phyloP scores from a whole-genome alignment of 306 rosid species.

The Cucurbita maxima region DNA sequence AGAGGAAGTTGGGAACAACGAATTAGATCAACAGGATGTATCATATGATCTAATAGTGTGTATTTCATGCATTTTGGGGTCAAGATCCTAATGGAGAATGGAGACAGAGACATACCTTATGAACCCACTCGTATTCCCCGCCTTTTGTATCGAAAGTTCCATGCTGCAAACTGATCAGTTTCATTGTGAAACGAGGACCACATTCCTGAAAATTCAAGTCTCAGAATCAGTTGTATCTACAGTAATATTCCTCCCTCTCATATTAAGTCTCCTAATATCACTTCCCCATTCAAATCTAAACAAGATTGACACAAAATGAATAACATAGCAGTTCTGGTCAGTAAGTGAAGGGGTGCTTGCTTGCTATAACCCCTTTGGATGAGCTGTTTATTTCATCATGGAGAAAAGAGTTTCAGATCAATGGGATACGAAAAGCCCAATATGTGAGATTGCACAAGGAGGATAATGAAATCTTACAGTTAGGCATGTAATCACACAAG shows the following conservation, averaged over 20 bases:
- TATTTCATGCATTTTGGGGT: background rate
- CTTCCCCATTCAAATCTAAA: background rate
- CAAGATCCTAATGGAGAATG: background rate
- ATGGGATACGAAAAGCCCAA: too few species aligned
- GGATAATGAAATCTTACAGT: background rate
- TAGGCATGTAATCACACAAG: background rate
- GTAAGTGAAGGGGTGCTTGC: background rate
- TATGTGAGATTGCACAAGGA: background rate
- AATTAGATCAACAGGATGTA: background rate
- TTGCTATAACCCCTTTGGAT: background rate
- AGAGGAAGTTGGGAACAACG: slow-evolving; percentile 9
- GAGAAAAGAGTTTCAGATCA: background rate
- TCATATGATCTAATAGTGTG: background rate
- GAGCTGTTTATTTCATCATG: background rate
- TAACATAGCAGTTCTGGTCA: background rate
- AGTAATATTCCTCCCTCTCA: background rate
- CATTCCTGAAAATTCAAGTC: slow-evolving; percentile 50
- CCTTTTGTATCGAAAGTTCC: slow-evolving; percentile 78
- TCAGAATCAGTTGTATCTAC: background rate
- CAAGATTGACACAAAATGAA: background rate
- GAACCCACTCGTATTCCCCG: slow-evolving; percentile 93
- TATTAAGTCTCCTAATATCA: background rate
- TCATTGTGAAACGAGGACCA: slow-evolving; percentile 84
- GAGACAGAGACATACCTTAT: slow-evolving; percentile 45
- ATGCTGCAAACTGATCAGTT: slow-evolving; percentile 62